Base-by-base conservation (phyloP, 345 rosid species). In the Gossypium thurberi region DNA sequence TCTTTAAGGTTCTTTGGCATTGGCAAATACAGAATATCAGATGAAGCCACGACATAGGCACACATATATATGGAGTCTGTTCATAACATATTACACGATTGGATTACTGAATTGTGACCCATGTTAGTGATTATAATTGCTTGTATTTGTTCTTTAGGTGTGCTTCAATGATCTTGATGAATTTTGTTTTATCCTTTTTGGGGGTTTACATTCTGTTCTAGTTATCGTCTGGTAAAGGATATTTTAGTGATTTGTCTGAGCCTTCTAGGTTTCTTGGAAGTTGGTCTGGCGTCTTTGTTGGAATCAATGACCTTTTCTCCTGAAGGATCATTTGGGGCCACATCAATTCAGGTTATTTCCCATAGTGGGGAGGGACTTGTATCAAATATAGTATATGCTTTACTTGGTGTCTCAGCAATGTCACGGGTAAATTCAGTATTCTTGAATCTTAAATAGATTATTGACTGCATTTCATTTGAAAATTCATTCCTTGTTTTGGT, bases 371-470 rank as follows among this genome's bases (percentile, higher is more conserved):
- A 94, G 81, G 97, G 97, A 67, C 95, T 94, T 68, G 84, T 91
- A 69, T 94, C 98, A 74, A 91, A 89, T 81, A 81, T 91, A 56
- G 82, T 94, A 70, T 94, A 94, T 87, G 97, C 96, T 80, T 81
- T 94, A 80, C 97, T 94, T 67, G 97, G 98, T 75, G 91, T 91
- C 76, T 93, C 97, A 56, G 97, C 98, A 77, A 90, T 94, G 97
- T 90, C 98, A 74, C 85, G 97, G 93, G 98, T 94, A 91, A 83
- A 71, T 68, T 23, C 70, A 40, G 1, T 6, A 23, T 43, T 72
- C 74, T 70, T 64, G 44, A 76, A 79, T 50, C 20, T 57, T 58
- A 58, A 65, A 65, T 52, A n/a, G 9, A 55, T 62, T 28, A 26
- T 13, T 40, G 12, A 33, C 13, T 51, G 21, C 15, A 74, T 46